Evolutionary conservation across 768 basidiomycete genomes (phyloP), one percentile per base, ranked within the genome.

Genomic region (Nidula microcarpa): DNA sequence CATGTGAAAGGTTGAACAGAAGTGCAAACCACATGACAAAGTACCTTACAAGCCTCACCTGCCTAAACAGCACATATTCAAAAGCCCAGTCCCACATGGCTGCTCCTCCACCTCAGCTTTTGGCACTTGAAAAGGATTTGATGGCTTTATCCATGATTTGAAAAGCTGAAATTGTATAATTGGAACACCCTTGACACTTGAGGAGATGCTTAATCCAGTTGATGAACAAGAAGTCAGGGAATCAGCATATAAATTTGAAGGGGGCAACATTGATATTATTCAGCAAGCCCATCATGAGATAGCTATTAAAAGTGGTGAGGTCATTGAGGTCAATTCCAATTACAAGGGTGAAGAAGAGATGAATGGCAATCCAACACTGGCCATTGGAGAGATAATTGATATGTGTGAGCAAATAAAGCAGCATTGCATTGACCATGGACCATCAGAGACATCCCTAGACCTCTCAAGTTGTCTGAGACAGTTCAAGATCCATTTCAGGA

Each of bases 181-280:
- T 39, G 37, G 37, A n/a, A 35, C 33, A 4, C 33, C 32, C 16
- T 17, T 37, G 18, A 50, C 34, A n/a, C 18, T 50, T 32, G 49
- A 50, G 16, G 49, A 50, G 32, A 33, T 50, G 11, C 34, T 50
- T 32, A 50, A 50, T 35, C 49, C 49, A 4, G 32, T 50, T 5
- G 49, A 50, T 30, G 49, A 50, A 16, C 33, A 36, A 33, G 9
- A 50, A 50, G 49, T 50, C 6, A 35, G 49, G 32, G 49, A 50
- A 36, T 34, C 33, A 13, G 49, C 10, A 34, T 50, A 50, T 16
- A 37, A 17, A 23, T 50, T 50, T 37, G 33, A 33, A 36, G 49
- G 32, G 7, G 32, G 49, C 17, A 35, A 50, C 36, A 36, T 18
- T 7, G 32, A 50, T 17, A 50, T 50, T 50, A 35, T 50, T 5